A percentile compares a stretch with the other conserved stretches of the same genome.
Conservation (phyloP, 305 asterid species). For the Andrographis paniculata region DNA sequence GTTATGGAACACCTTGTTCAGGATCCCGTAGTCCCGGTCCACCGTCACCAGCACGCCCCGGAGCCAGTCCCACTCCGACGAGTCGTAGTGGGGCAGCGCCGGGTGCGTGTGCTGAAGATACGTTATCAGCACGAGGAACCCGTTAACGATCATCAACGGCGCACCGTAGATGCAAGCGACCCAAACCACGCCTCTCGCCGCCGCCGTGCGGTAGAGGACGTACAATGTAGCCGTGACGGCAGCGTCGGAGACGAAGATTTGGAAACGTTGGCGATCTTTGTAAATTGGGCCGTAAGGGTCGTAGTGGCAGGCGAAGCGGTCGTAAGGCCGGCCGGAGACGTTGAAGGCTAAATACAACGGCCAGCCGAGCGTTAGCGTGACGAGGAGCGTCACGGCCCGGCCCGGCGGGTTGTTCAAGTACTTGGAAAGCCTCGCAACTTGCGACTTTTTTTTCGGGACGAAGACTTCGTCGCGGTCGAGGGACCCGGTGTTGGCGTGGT, state of each 20-base stretch:
- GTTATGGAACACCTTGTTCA: constrained; percentile 62
- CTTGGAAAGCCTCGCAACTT: constrained; percentile 34
- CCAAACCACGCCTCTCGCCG: constrained; percentile 40
- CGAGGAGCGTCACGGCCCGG: constrained; percentile 24
- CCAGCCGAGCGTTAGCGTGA: constrained; percentile 57
- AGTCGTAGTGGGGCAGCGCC: constrained; percentile 55
- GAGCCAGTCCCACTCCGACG: constrained; percentile 76
- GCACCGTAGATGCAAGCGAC: constrained; percentile 39
- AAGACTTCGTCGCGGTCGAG: constrained; percentile 59
- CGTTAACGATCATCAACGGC: constrained; percentile 49
- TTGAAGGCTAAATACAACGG: constrained; percentile 54
- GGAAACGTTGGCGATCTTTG: constrained; percentile 45
- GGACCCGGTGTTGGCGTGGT: constrained; percentile 63
- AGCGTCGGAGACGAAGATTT: constrained; percentile 44
- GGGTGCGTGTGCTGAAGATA: constrained; percentile 70
- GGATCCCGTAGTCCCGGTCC: constrained; percentile 54
- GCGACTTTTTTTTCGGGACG: constrained; percentile 43
- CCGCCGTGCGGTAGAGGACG: constrained; percentile 31
- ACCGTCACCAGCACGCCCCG: constrained; percentile 62
- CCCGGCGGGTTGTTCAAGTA: constrained; percentile 60
- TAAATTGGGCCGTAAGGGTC: constrained; percentile 54
- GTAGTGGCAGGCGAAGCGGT: constrained; percentile 51
- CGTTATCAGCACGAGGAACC: constrained; percentile 56
- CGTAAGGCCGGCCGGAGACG: constrained; percentile 49
- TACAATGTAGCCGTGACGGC: constrained; percentile 30